Base-by-base conservation (phyloP, 2,329 filamentous ascomycete species). In the Botrytis byssoidea region DNA sequence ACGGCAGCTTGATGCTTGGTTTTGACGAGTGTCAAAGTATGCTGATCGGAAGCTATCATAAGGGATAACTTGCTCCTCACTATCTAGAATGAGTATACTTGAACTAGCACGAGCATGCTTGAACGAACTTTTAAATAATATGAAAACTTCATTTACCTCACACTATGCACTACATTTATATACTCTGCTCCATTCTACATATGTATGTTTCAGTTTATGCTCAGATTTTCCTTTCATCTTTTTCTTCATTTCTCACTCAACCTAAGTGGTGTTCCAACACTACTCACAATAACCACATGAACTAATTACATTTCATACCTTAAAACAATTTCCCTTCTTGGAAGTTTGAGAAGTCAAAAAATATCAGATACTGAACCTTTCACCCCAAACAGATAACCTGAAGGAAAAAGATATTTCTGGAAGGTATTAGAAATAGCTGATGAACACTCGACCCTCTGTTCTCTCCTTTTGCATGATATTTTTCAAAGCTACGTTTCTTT, bases 301-400 rank as follows among this genome's bases (percentile, higher is more conserved):
- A 7, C 12, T 55, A 25, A 55, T 7, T 0, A n/a, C 1, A 0
- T 3, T 2, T 14, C 25, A n/a, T 55, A 16, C 12, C 0, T 6
- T 51, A 0, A 7, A 51, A 51, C 4, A n/a, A 14, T n/a, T 51
- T n/a, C 4, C 48, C 25, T 51, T n/a, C 25, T 51, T 51, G 14
- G 48, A 16, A 51, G 4, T 51, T 3, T 7, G 10, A 51, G 22
- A 51, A n/a, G 25, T 51, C 25, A 51, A 51, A n/a, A n/a, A 10
- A n/a, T 14, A 16, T 14, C 25, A n/a, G 18, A 3, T n/a, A 14
- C 25, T 12, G 3, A 51, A n/a, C 12, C 10, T 51, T 51, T 12
- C 10, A n/a, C 4, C 10, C 22, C 10, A n/a, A 5, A 6, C 10
- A 51, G 25, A 51, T 51, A 25, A 12, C 14, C n/a, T 6, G 5